These are phyloP conservation scores for Apiotrichum veenhuisii DNA, from an alignment of 1,284 basidiomycete genomes.

Conservation along the genomic window DNA sequence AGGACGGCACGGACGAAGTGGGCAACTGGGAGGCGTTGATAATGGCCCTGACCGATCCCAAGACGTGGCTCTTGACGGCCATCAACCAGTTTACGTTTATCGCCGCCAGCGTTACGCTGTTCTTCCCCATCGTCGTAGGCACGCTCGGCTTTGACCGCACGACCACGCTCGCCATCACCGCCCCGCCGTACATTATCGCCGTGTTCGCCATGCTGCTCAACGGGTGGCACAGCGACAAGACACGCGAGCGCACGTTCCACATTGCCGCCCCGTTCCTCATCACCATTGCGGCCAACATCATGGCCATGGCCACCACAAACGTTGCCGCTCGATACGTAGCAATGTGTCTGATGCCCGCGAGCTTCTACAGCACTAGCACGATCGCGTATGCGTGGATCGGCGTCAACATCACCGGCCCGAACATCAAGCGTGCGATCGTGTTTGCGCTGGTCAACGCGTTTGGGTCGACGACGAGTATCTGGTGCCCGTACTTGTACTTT, in stretches of 20 bases:
- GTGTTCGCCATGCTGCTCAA: slow-evolving; percentile 37
- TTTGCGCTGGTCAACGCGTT: slow-evolving; percentile 48
- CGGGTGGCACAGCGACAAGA: slow-evolving; percentile 45
- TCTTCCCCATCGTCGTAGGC: slow-evolving; percentile 40
- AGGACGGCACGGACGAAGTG: slow-evolving; percentile 34
- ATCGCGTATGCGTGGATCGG: slow-evolving; percentile 47
- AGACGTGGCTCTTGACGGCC: slow-evolving; percentile 35
- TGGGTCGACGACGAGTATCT: slow-evolving; percentile 48
- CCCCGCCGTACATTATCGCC: slow-evolving; percentile 44
- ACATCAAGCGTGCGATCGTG: slow-evolving; percentile 47
- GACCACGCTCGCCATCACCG: slow-evolving; percentile 41
- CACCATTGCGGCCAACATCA: slow-evolving; percentile 66
- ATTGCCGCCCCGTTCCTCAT: slow-evolving; percentile 30
- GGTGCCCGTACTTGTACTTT: slow-evolving; percentile 47
- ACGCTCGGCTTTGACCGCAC: slow-evolving; percentile 41
- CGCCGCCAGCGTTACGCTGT: slow-evolving; percentile 39
- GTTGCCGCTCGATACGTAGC: slow-evolving; percentile 44
- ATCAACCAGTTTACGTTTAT: slow-evolving; percentile 27
- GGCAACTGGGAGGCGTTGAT: slow-evolving; percentile 28
- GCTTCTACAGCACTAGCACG: slow-evolving; percentile 45
- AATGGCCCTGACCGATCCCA: slow-evolving; percentile 36
- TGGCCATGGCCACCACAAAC: slow-evolving; percentile 56
- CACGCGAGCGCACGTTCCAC: slow-evolving; percentile 31
- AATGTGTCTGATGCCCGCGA: slow-evolving; percentile 35
- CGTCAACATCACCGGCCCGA: slow-evolving; percentile 42